Evolutionary conservation across 2,329 filamentous ascomycete genomes (phyloP).

Genomic region (Ophiostoma australiae): DNA sequence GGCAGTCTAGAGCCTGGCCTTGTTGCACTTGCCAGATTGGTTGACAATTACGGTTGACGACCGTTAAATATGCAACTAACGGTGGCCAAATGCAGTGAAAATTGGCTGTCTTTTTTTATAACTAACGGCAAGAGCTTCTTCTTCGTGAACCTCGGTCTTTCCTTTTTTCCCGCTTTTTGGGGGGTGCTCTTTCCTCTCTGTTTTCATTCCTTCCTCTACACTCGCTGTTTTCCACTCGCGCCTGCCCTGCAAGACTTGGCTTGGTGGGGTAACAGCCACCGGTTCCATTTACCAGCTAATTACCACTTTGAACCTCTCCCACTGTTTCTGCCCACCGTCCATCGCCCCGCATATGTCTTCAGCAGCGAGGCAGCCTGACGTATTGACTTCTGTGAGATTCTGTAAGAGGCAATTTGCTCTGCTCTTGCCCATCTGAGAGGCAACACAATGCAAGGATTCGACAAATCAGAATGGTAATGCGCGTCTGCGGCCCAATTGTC

Average conservation of each 20-base stretch:
- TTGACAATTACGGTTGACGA: background rate
- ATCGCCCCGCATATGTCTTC: slow-evolving; percentile 11
- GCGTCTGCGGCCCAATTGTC: background rate
- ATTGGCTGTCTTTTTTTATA: background rate
- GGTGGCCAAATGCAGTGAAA: background rate
- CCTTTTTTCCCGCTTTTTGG: background rate
- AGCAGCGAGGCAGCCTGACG: slow-evolving; percentile 6
- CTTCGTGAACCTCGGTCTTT: background rate
- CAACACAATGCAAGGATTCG: background rate
- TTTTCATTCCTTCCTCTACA: background rate
- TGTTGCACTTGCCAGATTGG: slow-evolving; percentile 8
- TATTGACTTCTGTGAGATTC: background rate
- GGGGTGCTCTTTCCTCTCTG: background rate
- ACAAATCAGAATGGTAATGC: background rate
- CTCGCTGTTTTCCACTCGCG: background rate
- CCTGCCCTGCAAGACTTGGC: slow-evolving; percentile 7
- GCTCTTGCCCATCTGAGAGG: background rate
- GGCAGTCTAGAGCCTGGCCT: slow-evolving; percentile 4
- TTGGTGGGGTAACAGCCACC: slow-evolving; percentile 10
- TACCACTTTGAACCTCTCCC: background rate
- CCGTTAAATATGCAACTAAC: background rate
- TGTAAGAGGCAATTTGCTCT: background rate
- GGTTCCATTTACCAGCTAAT: background rate
- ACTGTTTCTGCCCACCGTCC: slow-evolving; percentile 5
- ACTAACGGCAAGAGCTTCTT: background rate